Percentiles rank a stretch among this genome's conserved stretches.
phyloP scores from a whole-genome alignment of 768 basidiomycete genomes.

The Mycena crocata region DNA sequence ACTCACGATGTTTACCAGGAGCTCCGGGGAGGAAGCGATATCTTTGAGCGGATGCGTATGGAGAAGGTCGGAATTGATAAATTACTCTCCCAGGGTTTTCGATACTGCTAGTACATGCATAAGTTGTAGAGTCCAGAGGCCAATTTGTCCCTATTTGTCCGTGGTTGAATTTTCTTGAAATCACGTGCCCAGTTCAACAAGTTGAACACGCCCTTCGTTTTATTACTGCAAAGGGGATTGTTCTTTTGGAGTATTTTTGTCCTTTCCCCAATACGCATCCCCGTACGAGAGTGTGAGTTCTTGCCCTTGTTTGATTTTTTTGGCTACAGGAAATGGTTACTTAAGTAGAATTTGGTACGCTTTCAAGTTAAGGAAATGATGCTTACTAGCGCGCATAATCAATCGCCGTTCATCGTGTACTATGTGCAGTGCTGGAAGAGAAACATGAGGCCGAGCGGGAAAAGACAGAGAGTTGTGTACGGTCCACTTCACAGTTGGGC shows the following conservation, averaged over 20 bases:
- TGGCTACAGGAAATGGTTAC: not conserved
- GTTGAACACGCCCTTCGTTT: too few species aligned
- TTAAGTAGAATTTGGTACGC: not conserved
- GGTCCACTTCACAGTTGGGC: conserved; percentile 11
- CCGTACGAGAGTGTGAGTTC: conserved; percentile 25
- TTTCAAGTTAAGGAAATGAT: too few species aligned
- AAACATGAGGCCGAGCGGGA: not conserved
- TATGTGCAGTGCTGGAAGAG: not conserved
- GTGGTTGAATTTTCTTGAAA: too few species aligned
- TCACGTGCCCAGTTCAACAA: too few species aligned
- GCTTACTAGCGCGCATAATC: conserved; percentile 16
- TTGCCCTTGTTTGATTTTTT: not conserved
- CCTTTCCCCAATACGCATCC: conserved; percentile 6
- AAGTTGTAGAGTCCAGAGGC: too few species aligned
- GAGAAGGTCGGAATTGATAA: conserved; percentile 1
- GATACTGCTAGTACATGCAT: too few species aligned
- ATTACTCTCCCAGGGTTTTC: conserved; percentile 9
- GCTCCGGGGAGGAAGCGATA: not conserved
- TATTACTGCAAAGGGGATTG: too few species aligned
- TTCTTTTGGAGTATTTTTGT: too few species aligned
- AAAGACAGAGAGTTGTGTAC: not conserved
- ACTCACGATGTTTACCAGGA: conserved; percentile 10
- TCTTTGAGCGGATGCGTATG: not conserved
- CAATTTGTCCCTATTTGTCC: too few species aligned
- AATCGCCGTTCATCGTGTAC: conserved; percentile 24